phyloP scores from a whole-genome alignment of 2,329 filamentous ascomycete species.

The Alternaria arborescens region DNA sequence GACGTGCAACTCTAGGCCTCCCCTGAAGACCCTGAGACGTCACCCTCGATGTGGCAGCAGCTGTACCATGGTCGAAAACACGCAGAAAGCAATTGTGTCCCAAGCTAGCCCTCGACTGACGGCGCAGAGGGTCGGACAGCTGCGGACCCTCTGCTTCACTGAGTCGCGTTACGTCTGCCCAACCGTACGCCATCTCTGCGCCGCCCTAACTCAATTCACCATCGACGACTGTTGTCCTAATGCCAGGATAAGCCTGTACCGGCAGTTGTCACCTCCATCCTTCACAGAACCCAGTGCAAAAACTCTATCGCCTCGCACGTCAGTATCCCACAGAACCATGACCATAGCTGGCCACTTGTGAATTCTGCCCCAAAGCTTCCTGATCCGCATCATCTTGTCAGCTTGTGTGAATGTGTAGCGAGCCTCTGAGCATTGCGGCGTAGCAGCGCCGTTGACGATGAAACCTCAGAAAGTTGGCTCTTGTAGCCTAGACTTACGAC shows the following conservation, averaged over 20 bases:
- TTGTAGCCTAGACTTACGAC: constrained; percentile 18
- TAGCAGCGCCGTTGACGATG: constrained; percentile 9
- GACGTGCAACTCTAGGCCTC: not conserved
- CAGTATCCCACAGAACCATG: not conserved
- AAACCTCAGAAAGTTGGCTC: constrained; percentile 19
- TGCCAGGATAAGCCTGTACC: constrained; percentile 22
- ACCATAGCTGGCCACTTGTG: not conserved
- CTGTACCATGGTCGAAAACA: constrained; percentile 20
- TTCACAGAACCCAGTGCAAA: constrained; percentile 6
- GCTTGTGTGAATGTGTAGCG: not conserved
- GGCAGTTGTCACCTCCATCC: not conserved
- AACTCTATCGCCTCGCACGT: constrained; percentile 16
- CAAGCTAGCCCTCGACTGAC: constrained; percentile 10
- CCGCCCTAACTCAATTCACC: constrained; percentile 15
- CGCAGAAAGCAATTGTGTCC: constrained; percentile 17
- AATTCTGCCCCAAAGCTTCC: constrained; percentile 3
- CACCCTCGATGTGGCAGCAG: constrained; percentile 13
- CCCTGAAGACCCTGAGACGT: constrained; percentile 23
- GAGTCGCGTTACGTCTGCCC: constrained; percentile 19
- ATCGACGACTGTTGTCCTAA: constrained; percentile 8
- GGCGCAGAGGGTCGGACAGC: constrained; percentile 3
- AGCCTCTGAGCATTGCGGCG: constrained; percentile 3
- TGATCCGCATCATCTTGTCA: not conserved
- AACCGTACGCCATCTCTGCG: constrained; percentile 15
- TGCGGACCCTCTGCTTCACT: constrained; percentile 17